phyloP scores from a whole-genome alignment of 2,329 filamentous ascomycete genomes.

The Chrysoporthe puriensis region DNA sequence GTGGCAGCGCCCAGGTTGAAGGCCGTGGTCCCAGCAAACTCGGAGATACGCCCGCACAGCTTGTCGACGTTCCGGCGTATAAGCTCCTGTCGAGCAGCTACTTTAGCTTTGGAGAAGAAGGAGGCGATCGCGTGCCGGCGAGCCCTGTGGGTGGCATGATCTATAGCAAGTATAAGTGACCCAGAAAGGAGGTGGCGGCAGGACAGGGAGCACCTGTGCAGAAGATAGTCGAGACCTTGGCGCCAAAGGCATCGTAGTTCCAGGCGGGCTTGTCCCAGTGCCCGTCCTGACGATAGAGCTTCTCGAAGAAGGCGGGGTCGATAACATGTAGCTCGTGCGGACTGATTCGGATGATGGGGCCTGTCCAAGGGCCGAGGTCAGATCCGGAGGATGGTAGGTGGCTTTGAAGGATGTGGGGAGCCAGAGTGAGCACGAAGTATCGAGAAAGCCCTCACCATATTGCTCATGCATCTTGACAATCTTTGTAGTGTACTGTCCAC shows the following conservation, averaged over 20 bases:
- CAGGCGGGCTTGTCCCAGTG: slow-evolving; percentile 25
- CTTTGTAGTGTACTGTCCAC: slow-evolving; percentile 47
- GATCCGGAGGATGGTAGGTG: too few species aligned
- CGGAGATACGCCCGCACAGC: slow-evolving; percentile 19
- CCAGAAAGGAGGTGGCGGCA: too few species aligned
- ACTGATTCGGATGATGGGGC: slow-evolving; percentile 17
- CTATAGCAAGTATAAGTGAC: too few species aligned
- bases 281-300: slow-evolving; percentile 25
- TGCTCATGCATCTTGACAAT: slow-evolving; percentile 45
- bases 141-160: too few species aligned
- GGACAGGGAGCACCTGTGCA: too few species aligned
- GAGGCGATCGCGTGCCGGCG: too few species aligned
- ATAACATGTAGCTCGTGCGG: slow-evolving; percentile 16
- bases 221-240: background rate
- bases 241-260: slow-evolving; percentile 11
- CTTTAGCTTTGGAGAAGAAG: slow-evolving; percentile 12
- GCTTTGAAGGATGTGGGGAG: too few species aligned
- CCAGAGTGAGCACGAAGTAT: too few species aligned
- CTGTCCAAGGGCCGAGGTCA: background rate
- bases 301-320: slow-evolving; percentile 23
- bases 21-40: background rate
- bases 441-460: slow-evolving; percentile 38
- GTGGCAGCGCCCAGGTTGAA: slow-evolving; percentile 27
- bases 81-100: background rate
- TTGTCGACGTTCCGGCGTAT: slow-evolving; percentile 10